Evolutionary conservation across 139 green algal genomes (phyloP).

Genomic region (Chlorella vulgaris): DNA sequence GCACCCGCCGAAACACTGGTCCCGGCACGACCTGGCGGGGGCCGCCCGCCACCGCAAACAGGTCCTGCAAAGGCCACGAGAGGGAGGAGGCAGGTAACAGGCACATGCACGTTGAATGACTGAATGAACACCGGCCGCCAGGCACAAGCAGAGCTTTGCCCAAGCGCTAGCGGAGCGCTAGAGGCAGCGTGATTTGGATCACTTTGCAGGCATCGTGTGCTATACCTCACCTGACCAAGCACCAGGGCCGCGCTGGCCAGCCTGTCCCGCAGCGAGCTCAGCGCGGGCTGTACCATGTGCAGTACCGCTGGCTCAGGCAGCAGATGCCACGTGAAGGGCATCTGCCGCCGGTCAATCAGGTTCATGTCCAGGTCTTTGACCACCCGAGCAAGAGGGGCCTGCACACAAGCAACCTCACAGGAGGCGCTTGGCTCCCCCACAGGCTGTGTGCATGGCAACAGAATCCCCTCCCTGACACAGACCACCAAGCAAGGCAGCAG

Average conservation of each 20-base stretch:
- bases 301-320: constrained; percentile 24
- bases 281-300: not conserved
- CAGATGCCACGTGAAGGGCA: constrained; percentile 31
- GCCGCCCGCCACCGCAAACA: not conserved
- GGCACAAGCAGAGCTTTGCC: too few species aligned
- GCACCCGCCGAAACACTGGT: not conserved
- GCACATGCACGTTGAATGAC: too few species aligned
- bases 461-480: too few species aligned
- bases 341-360: constrained; percentile 11
- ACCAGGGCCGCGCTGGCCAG: constrained; percentile 7
- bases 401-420: too few species aligned
- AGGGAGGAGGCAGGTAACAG: too few species aligned
- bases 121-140: too few species aligned
- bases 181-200: too few species aligned
- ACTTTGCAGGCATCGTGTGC: too few species aligned
- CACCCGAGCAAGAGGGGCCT: constrained; percentile 7
- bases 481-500: not conserved
- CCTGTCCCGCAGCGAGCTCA: not conserved
- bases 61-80: not conserved
- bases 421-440: too few species aligned
- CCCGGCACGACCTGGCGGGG: not conserved
- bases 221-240: not conserved
- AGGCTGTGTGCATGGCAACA: too few species aligned
- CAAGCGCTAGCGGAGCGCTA: too few species aligned
- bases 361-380: constrained; percentile 30